Evolutionary conservation across 1,284 basidiomycete genomes (phyloP).

Genomic region (Ceratobasidium sp.): DNA sequence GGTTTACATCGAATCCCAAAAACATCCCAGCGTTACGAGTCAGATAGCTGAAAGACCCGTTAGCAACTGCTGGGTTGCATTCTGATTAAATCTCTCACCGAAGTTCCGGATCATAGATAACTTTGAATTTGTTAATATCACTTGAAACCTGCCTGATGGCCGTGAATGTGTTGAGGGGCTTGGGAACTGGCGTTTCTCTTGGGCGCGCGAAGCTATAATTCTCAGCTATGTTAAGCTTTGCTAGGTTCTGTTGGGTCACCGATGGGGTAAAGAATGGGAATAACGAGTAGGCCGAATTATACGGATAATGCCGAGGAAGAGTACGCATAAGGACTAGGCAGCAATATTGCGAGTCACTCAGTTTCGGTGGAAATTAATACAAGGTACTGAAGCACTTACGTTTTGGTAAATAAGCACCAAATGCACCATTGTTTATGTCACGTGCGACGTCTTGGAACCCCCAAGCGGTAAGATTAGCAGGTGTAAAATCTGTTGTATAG

Average conservation of each 20-base stretch:
- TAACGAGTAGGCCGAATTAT: conserved; percentile 40
- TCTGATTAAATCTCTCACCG: background rate
- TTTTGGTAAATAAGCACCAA: background rate
- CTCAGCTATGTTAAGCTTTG: conserved; percentile 30
- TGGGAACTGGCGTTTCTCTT: background rate
- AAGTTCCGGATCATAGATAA: background rate
- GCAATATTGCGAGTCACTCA: background rate
- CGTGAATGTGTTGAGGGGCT: background rate
- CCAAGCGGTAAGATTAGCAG: background rate
- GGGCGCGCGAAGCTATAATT: background rate
- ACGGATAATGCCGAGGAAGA: conserved; percentile 4
- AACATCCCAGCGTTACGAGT: background rate
- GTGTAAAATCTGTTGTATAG: conserved; percentile 1
- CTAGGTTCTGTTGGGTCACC: conserved; percentile 37
- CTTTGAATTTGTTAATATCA: conserved; percentile 3
- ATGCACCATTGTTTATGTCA: background rate
- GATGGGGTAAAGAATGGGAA: conserved; percentile 47
- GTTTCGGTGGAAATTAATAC: background rate
- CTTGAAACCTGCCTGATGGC: background rate
- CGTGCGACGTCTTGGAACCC: background rate
- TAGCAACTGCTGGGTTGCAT: too few relatives aligned
- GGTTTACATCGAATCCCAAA: background rate
- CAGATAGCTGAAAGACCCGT: background rate
- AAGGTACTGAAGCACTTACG: too few relatives aligned
- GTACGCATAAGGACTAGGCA: background rate